phyloP scores from a whole-genome alignment of 2,329 filamentous ascomycete genomes.

The Metarhizium guizhouense region DNA sequence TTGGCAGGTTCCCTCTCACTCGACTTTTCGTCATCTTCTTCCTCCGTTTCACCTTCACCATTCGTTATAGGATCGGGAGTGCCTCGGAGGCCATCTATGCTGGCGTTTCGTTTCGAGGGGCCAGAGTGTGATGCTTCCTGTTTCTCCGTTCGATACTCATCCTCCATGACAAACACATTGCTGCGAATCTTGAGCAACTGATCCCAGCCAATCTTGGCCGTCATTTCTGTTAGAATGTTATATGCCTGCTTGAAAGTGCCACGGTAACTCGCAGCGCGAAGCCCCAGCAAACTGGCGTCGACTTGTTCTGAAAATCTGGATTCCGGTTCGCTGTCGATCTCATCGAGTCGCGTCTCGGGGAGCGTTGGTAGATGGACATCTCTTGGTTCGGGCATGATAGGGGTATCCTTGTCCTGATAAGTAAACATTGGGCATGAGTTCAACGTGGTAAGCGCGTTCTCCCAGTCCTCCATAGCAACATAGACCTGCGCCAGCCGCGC shows the following conservation, averaged over 20 bases:
- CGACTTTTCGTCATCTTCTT: slow-evolving; percentile 16
- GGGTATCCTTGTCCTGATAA: slow-evolving; percentile 96
- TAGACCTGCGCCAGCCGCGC: slow-evolving; percentile 89
- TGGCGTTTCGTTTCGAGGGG: slow-evolving; percentile 59
- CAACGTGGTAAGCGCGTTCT: slow-evolving; percentile 84
- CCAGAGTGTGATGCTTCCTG: slow-evolving; percentile 45
- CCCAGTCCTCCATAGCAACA: slow-evolving; percentile 90
- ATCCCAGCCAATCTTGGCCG: slow-evolving; percentile 95
- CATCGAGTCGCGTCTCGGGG: slow-evolving; percentile 82
- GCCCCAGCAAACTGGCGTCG: slow-evolving; percentile 73
- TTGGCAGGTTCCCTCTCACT: slow-evolving; percentile 18
- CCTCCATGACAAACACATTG: slow-evolving; percentile 98
- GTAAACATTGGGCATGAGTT: slow-evolving; percentile 99
- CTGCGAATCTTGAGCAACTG: slow-evolving; percentile 89
- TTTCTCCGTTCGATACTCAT: slow-evolving; percentile 90
- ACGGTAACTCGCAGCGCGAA: slow-evolving; percentile 83
- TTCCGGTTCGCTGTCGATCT: slow-evolving; percentile 88
- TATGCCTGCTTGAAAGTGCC: slow-evolving; percentile 96
- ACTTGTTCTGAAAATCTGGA: slow-evolving; percentile 76
- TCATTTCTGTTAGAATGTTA: slow-evolving; percentile 88
- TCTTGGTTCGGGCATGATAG: slow-evolving; percentile 85
- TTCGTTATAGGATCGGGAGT: slow-evolving; percentile 53
- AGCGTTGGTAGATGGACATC: slow-evolving; percentile 82
- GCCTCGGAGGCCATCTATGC: slow-evolving; percentile 68
- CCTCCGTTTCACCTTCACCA: slow-evolving; percentile 30